Evolutionary conservation across 1,284 basidiomycete species (phyloP).

Genomic region (Moniliophthora roreri): DNA sequence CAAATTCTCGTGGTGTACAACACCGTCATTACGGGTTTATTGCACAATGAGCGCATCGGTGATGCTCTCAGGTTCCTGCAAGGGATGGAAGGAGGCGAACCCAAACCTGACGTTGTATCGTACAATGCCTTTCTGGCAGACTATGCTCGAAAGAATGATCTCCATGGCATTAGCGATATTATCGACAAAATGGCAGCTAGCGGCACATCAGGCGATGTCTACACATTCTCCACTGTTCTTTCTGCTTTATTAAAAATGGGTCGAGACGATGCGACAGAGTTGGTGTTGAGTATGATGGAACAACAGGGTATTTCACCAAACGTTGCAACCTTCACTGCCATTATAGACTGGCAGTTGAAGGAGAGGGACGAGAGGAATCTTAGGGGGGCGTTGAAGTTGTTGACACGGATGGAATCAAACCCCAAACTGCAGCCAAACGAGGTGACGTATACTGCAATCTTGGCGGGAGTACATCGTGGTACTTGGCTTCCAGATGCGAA

Average conservation of each 20-base stretch:
- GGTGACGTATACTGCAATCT: constrained; percentile 72
- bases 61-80: constrained; percentile 49
- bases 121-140: constrained; percentile 79
- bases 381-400: constrained; percentile 61
- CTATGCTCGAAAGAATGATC: constrained; percentile 59
- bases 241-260: constrained; percentile 69
- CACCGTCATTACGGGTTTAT: constrained; percentile 61
- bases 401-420: constrained; percentile 70
- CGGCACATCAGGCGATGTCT: constrained; percentile 66
- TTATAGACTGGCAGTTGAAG: constrained; percentile 71
- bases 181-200: constrained; percentile 56
- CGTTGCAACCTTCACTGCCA: constrained; percentile 69
- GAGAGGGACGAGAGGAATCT: constrained; percentile 53
- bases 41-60: constrained; percentile 38
- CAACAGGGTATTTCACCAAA: constrained; percentile 73
- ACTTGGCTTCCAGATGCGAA: constrained; percentile 42
- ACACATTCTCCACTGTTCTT: constrained; percentile 81
- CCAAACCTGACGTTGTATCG: constrained; percentile 67
- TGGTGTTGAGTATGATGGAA: constrained; percentile 69
- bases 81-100: constrained; percentile 49
- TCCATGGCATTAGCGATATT: constrained; percentile 53
- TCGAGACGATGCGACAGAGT: constrained; percentile 62
- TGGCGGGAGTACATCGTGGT: constrained; percentile 59
- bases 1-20: constrained; percentile 53
- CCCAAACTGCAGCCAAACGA: constrained; percentile 59